A percentile compares a stretch with the other conserved stretches of the same genome.
phyloP scores from a whole-genome alignment of 768 basidiomycete species.

The Pleurotus salmoneostramineus region DNA sequence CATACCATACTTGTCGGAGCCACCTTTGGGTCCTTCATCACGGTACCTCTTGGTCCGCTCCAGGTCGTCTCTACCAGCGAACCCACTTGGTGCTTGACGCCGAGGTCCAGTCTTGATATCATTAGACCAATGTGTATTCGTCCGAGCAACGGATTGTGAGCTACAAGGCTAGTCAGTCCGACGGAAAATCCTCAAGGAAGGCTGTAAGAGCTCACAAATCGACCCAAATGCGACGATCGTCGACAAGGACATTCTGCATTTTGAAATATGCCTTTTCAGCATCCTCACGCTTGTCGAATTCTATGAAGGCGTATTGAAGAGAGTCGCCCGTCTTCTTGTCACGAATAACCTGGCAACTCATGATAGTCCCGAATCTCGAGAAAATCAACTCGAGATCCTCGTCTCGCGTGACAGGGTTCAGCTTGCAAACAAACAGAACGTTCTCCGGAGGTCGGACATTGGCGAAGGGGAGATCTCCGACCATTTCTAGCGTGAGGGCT shows the following conservation, averaged over 20 bases:
- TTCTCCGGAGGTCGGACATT: conserved; percentile 98
- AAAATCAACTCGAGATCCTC: conserved; percentile 98
- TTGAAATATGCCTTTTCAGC: conserved; percentile 99
- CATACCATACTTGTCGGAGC: conserved; percentile 60
- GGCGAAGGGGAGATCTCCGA: conserved; percentile 97
- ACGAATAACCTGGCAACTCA: conserved; percentile 96
- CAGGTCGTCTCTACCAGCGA: conserved; percentile 72
- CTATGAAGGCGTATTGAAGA: conserved; percentile 97
- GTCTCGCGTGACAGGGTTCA: conserved; percentile 92
- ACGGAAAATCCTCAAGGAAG: neutral
- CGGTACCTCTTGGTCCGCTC: conserved; percentile 72
- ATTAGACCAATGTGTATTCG: conserved; percentile 83
- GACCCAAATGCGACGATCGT: conserved; percentile 98
- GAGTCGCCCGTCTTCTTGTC: conserved; percentile 97
- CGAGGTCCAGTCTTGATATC: conserved; percentile 52
- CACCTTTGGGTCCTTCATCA: conserved; percentile 24
- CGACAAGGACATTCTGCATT: conserved; percentile 98
- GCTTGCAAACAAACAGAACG: conserved; percentile 97
- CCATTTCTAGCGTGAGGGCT: conserved; percentile 97
- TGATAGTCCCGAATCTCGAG: conserved; percentile 89
- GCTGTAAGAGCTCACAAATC: conserved; percentile 75
- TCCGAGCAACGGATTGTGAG: conserved; percentile 91
- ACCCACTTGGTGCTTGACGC: conserved; percentile 36
- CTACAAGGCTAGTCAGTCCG: conserved; percentile 27
- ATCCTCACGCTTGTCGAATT: conserved; percentile 91